Conservation (phyloP, 192 early-diverging fungal genomes). For the Backusella morwellensis region DNA sequence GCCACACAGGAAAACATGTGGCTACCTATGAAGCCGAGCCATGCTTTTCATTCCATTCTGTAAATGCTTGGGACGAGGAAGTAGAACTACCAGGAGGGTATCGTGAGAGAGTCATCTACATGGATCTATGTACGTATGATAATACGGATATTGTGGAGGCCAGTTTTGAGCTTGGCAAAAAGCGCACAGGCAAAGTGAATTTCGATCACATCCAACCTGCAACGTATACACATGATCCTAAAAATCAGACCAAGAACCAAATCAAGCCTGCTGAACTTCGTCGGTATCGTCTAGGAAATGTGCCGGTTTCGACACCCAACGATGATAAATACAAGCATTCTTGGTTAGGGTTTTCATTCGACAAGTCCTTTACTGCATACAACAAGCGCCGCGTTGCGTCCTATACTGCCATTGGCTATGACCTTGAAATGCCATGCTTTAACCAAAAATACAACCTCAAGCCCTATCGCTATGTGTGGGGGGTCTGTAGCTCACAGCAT, state of each 20-base stretch:
- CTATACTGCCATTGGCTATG: conserved; percentile 26
- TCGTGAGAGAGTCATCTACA: conserved; percentile 20
- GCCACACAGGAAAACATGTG: conserved; percentile 34
- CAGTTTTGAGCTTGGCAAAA: conserved; percentile 32
- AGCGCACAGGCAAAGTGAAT: not conserved
- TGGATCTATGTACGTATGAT: conserved; percentile 34
- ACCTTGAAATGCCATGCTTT: conserved; percentile 36
- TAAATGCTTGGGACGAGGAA: conserved; percentile 47
- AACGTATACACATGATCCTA: conserved; percentile 9
- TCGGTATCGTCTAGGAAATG: conserved; percentile 25
- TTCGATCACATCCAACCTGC: conserved; percentile 20
- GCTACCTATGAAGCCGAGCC: conserved; percentile 41
- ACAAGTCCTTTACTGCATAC: not conserved
- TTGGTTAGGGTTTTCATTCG: not conserved
- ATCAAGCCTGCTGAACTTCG: conserved; percentile 29
- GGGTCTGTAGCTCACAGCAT: conserved; percentile 24
- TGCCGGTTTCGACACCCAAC: conserved; percentile 2
- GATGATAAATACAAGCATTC: not conserved
- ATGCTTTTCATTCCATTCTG: conserved; percentile 47
- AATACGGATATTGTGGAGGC: conserved; percentile 38
- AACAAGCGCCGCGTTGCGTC: conserved; percentile 25
- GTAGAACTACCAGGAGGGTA: conserved; percentile 20
- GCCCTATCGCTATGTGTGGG: conserved; percentile 30
- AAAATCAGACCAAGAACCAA: conserved; percentile 6
- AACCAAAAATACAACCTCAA: conserved; percentile 28